phyloP scores from a whole-genome alignment of 1,284 basidiomycete species.

The Boletus hoseneyae region DNA sequence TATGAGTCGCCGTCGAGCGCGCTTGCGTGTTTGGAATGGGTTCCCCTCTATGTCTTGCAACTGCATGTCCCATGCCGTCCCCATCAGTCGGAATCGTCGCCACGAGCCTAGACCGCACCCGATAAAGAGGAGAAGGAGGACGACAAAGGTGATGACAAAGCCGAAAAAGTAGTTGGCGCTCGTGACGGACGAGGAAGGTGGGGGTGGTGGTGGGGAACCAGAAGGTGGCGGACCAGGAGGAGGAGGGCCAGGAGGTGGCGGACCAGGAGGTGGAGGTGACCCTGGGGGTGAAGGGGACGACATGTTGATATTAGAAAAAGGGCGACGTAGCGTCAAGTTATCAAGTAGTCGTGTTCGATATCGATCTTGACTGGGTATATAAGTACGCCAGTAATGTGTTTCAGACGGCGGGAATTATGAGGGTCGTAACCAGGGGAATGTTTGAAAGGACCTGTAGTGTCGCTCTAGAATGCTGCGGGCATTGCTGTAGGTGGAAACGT shows the following conservation, averaged over 20 bases:
- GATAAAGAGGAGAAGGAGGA: slow-evolving; percentile 54
- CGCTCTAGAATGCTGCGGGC: background rate
- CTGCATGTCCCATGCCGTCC: slow-evolving; percentile 22
- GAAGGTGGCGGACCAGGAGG: background rate
- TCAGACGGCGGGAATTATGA: slow-evolving; percentile 12
- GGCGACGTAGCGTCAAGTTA: background rate
- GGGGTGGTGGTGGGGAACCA: background rate
- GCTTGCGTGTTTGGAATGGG: slow-evolving; percentile 8
- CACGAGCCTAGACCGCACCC: slow-evolving; percentile 54
- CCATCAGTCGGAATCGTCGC: slow-evolving; percentile 32
- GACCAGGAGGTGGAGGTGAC: background rate
- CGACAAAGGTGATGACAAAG: slow-evolving; percentile 59
- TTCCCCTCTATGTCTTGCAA: slow-evolving; percentile 18
- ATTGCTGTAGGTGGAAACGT: no score
- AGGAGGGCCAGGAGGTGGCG: background rate
- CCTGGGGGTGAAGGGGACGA: slow-evolving; percentile 5
- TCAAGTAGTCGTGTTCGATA: slow-evolving; percentile 1
- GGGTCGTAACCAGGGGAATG: slow-evolving; percentile 15
- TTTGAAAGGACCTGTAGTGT: background rate
- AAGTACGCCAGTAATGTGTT: slow-evolving; percentile 12
- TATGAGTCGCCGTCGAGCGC: slow-evolving; percentile 18
- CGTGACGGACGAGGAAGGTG: slow-evolving; percentile 1
- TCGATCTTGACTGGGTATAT: slow-evolving; percentile 10
- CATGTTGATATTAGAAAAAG: slow-evolving; percentile 4
- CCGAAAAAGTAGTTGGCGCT: slow-evolving; percentile 56